Percentiles rank a stretch among this genome's conserved stretches.
phyloP scores from a whole-genome alignment of 306 rosid genomes.

The Hippophae rhamnoides region DNA sequence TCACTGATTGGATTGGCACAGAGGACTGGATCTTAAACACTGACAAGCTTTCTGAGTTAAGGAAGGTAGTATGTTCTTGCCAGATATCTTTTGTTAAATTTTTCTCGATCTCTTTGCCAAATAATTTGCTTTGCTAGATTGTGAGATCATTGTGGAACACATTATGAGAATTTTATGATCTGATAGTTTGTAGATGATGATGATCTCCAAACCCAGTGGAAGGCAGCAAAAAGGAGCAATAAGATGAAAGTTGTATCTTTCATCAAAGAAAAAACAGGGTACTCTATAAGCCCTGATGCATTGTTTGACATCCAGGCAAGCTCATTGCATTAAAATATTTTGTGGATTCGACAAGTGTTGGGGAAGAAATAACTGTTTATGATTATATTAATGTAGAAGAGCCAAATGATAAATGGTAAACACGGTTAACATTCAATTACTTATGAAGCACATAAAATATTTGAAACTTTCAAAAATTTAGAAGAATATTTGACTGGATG shows the following conservation, averaged over 20 bases:
- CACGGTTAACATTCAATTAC: conserved; percentile 1
- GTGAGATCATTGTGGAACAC: conserved; percentile 10
- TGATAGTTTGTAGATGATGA: conserved; percentile 67
- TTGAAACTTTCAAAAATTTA: neutral
- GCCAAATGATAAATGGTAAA: neutral
- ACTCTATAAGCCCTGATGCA: conserved; percentile 81
- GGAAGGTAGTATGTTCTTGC: conserved; percentile 39
- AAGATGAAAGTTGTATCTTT: conserved; percentile 72
- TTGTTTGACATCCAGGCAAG: conserved; percentile 90
- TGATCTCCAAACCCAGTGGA: conserved; percentile 84
- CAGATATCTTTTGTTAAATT: conserved; percentile 7
- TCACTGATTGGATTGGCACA: conserved; percentile 68
- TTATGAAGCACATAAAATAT: neutral
- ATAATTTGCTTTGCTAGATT: neutral
- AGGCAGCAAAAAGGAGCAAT: conserved; percentile 66
- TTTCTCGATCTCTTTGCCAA: conserved; percentile 6
- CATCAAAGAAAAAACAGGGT: conserved; percentile 78
- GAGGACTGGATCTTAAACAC: conserved; percentile 88
- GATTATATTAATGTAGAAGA: conserved; percentile 11
- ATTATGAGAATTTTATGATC: conserved; percentile 22
- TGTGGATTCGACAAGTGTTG: conserved; percentile 5
- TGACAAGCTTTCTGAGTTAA: conserved; percentile 66
- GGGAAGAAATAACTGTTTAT: conserved; percentile 6
- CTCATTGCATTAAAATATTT: conserved; percentile 16
- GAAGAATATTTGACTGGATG: conserved; percentile 1